Percentiles rank a stretch among this genome's conserved stretches.
These are phyloP conservation scores for Epichloe sp. DNA, from an alignment of 2,329 filamentous ascomycete genomes.

Conservation along the genomic window DNA sequence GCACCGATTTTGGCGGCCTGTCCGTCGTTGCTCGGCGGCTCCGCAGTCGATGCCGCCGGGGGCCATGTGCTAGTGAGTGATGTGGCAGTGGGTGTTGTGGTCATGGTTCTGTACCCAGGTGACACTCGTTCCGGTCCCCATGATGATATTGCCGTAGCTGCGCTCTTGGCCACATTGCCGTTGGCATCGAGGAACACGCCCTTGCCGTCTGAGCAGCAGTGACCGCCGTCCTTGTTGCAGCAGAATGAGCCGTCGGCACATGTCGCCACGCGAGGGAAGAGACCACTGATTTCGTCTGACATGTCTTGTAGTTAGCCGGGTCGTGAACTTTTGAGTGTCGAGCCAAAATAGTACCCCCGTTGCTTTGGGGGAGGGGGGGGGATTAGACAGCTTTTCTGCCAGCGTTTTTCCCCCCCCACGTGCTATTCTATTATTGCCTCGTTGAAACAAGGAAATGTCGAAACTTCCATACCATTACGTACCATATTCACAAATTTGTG, in stretches of 20 bases:
- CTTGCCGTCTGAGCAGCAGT: not conserved
- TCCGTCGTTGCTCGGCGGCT: not conserved
- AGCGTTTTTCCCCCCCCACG: not conserved
- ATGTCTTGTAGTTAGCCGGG: not conserved
- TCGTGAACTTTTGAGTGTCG: too few relatives aligned
- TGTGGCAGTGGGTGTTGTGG: not conserved
- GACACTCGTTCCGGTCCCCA: conserved; percentile 1
- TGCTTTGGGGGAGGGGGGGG: too few relatives aligned
- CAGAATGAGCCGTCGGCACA: conserved; percentile 2
- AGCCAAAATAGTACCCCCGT: too few relatives aligned
- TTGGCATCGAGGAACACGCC: conserved; percentile 1
- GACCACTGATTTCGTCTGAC: not conserved
- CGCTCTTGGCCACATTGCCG: not conserved
- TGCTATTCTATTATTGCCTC: too few relatives aligned
- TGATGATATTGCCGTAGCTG: not conserved
- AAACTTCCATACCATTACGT: not conserved
- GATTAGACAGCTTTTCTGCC: too few relatives aligned
- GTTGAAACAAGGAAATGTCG: too few relatives aligned
- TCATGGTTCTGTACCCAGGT: not conserved
- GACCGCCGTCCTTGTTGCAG: not conserved
- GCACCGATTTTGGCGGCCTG: not conserved
- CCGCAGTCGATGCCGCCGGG: not conserved
- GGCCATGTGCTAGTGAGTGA: not conserved
- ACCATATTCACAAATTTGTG: conserved; percentile 1
- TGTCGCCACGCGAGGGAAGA: not conserved